Conservation (phyloP, 1,284 basidiomycete species). For the Leucoagaricus sp. region DNA sequence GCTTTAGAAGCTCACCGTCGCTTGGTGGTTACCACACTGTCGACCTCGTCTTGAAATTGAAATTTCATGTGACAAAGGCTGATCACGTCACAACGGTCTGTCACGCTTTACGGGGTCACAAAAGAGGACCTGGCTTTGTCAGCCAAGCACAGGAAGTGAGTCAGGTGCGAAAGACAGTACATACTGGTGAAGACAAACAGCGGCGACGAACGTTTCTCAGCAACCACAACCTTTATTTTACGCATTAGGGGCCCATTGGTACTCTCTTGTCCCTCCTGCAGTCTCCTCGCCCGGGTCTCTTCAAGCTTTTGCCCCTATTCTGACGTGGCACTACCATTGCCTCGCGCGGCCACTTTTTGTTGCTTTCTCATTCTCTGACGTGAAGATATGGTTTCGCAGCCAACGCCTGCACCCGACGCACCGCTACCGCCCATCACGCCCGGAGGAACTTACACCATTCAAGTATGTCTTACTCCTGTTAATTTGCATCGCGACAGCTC, state of each 20-base stretch:
- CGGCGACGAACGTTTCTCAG: conserved; percentile 2
- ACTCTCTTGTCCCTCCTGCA: not conserved
- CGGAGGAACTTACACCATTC: conserved; percentile 75
- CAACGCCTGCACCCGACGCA: conserved; percentile 33
- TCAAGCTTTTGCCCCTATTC: conserved; percentile 1
- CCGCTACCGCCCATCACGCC: conserved; percentile 67
- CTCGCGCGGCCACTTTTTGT: conserved; percentile 1
- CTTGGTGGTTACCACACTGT: not conserved
- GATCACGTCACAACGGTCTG: not conserved
- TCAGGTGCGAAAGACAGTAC: conserved; percentile 10
- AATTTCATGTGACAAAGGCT: conserved; percentile 3
- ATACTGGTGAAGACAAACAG: conserved; percentile 13
- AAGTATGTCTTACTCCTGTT: conserved; percentile 46
- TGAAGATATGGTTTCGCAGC: conserved; percentile 37
- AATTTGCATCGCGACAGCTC: conserved; percentile 16
- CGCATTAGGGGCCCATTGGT: not conserved
- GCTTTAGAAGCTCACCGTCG: not conserved
- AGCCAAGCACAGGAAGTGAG: conserved; percentile 13
- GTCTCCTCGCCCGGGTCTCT: not conserved
- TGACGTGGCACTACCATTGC: conserved; percentile 9
- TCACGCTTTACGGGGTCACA: conserved; percentile 5
- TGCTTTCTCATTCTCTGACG: not conserved
- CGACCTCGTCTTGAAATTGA: not conserved
- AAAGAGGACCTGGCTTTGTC: conserved; percentile 5
- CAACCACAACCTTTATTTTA: not conserved